Conservation (phyloP, 2,329 filamentous ascomycete species). For the Anisogramma anomala region DNA sequence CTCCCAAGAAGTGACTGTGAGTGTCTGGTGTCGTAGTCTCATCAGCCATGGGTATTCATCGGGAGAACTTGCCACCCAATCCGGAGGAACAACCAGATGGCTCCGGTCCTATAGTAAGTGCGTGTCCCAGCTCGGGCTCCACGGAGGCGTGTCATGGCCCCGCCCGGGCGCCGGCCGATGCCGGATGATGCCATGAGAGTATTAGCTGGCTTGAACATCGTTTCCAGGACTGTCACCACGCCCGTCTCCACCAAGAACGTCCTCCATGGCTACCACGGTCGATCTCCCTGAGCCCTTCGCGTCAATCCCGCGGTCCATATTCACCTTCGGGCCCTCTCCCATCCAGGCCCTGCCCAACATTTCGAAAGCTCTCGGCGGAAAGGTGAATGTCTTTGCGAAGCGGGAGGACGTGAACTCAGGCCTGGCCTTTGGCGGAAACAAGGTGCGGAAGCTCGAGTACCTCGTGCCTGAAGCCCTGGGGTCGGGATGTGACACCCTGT, state of each 20-base stretch:
- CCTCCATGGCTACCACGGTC: slow-evolving; percentile 18
- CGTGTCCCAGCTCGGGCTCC: too few relatives aligned
- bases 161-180: slow-evolving; percentile 15
- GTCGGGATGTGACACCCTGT: slow-evolving; percentile 45
- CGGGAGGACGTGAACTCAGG: slow-evolving; percentile 61
- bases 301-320: slow-evolving; percentile 47
- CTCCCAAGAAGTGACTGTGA: too few relatives aligned
- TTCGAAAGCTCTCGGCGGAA: slow-evolving; percentile 45
- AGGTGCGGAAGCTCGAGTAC: slow-evolving; percentile 60
- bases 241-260: too few relatives aligned
- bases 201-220: too few relatives aligned
- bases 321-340: slow-evolving; percentile 57
- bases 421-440: slow-evolving; percentile 58
- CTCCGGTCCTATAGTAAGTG: too few relatives aligned
- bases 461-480: slow-evolving; percentile 51
- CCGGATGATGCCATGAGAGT: slow-evolving; percentile 11
- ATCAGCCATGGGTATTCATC: too few relatives aligned
- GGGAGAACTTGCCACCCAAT: too few relatives aligned
- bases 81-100: too few relatives aligned
- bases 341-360: slow-evolving; percentile 57
- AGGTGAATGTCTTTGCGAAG: slow-evolving; percentile 56
- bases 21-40: too few relatives aligned
- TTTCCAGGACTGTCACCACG: too few relatives aligned
- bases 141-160: too few relatives aligned
- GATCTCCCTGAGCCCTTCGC: slow-evolving; percentile 50